Evolutionary conservation across 1,284 basidiomycete species (phyloP).

Genomic region (Golubevia sp.): DNA sequence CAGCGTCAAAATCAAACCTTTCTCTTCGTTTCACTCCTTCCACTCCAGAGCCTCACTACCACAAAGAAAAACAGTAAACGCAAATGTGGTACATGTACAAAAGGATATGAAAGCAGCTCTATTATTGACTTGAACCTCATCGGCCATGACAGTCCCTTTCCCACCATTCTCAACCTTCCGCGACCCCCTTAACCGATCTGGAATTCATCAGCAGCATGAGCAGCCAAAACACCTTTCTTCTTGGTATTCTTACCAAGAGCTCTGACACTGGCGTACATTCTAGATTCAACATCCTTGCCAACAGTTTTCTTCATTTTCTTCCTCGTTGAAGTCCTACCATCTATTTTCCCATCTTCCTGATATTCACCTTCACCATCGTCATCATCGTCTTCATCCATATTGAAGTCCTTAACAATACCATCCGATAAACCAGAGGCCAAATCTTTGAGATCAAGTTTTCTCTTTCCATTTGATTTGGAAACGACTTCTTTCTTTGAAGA

Average conservation of each 20-base stretch:
- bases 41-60: no score
- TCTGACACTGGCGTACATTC: conserved; percentile 53
- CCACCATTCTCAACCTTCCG: neutral
- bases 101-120: no score
- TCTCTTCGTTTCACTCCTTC: no score
- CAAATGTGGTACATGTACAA: no score
- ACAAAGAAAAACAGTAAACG: no score
- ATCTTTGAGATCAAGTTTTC: neutral
- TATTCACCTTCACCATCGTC: neutral
- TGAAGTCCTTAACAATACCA: neutral
- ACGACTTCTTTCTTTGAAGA: neutral
- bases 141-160: neutral
- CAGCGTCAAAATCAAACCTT: no score
- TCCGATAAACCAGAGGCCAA: neutral
- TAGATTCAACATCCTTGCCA: conserved; percentile 36
- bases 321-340: conserved; percentile 2
- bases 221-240: conserved; percentile 37
- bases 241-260: conserved; percentile 32
- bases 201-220: conserved; percentile 46
- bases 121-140: no score
- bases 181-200: conserved; percentile 43
- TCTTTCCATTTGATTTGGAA: neutral
- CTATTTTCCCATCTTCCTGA: neutral
- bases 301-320: conserved; percentile 14
- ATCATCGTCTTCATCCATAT: conserved; percentile 2